Conservation (phyloP, 768 basidiomycete species). For the Amanita molliuscula region DNA sequence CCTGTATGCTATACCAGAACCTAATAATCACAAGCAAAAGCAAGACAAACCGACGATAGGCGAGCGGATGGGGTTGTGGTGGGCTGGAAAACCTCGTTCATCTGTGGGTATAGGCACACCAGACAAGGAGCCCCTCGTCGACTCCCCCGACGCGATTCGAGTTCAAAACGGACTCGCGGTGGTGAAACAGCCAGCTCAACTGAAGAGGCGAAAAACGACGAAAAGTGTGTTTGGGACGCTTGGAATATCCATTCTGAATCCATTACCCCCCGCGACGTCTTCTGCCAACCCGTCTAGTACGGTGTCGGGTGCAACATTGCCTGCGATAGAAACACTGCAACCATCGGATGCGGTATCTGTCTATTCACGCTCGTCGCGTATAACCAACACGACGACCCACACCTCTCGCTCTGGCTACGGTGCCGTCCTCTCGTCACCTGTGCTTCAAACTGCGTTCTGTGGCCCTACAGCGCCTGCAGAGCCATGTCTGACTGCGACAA, state of each 20-base stretch:
- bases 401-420: neutral
- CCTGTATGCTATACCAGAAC: neutral
- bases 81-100: conserved; percentile 31
- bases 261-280: conserved; percentile 19
- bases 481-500: neutral
- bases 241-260: conserved; percentile 58
- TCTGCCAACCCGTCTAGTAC: conserved; percentile 11
- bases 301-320: conserved; percentile 11
- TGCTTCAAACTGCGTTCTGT: conserved; percentile 2
- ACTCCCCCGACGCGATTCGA: neutral
- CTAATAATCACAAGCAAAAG: conserved; percentile 13
- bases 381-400: conserved; percentile 9
- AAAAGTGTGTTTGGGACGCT: conserved; percentile 66
- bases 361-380: neutral
- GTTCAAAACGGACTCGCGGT: neutral
- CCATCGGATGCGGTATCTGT: neutral
- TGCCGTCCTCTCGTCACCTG: neutral
- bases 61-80: conserved; percentile 75
- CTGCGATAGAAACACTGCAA: neutral
- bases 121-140: conserved; percentile 11
- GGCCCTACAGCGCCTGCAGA: neutral
- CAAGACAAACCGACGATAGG: conserved; percentile 48
- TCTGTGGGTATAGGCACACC: conserved; percentile 10
- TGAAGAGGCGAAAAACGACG: conserved; percentile 27
- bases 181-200: conserved; percentile 9